Base-by-base conservation (phyloP, 2,329 filamentous ascomycete species). In the Drechslerella dactyloides region DNA sequence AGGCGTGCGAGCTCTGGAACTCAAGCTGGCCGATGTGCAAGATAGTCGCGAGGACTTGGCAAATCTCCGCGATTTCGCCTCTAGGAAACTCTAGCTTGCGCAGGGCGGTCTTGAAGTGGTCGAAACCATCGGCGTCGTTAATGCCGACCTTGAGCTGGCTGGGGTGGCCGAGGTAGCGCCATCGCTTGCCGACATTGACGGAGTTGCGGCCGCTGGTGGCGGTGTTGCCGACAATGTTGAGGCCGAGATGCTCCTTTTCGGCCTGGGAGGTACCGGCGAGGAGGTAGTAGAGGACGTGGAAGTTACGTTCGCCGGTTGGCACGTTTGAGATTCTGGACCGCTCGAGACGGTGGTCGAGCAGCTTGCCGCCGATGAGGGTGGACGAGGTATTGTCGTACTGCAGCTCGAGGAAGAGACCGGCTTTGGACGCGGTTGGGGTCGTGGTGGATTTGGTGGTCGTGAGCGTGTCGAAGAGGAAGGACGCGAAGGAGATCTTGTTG, bases 21-120 rank as follows among this genome's bases (percentile, higher is more conserved):
- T 99, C 94, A 1, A 99, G 86, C 81, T 99, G 94, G 27, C 94
- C 94, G 75, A 99, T 93, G 79, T 99, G 94, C n/a, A 99, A 84
- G 75, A 99, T 97, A 76, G 87, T 89, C 33, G 94, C 94, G 59
- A 99, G 83, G 54, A 97, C 86, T 81, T 99, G 94, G 80, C 94
- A 99, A 63, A 99, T 93, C 79, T 97, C 93, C 42, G 94, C 94
- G 78, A 99, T 96, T 77, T 97, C 94, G 70, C 89, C 88, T 61
- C 93, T 86, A 2, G 93, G 90, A 74, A 99, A 97, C 80, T 97
- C 94, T 13, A 99, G 85, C 80, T 96, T 97, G 74, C 93, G 86
- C 54, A 99, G 82, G 0, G 94, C 94, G 0, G 91, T 96, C 83
- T 97, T 97, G 84, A 99, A 97, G 59, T 97, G 89, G 78, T 96